phyloP scores from a whole-genome alignment of 2,329 filamentous ascomycete genomes.

The Venturia oleaginea region DNA sequence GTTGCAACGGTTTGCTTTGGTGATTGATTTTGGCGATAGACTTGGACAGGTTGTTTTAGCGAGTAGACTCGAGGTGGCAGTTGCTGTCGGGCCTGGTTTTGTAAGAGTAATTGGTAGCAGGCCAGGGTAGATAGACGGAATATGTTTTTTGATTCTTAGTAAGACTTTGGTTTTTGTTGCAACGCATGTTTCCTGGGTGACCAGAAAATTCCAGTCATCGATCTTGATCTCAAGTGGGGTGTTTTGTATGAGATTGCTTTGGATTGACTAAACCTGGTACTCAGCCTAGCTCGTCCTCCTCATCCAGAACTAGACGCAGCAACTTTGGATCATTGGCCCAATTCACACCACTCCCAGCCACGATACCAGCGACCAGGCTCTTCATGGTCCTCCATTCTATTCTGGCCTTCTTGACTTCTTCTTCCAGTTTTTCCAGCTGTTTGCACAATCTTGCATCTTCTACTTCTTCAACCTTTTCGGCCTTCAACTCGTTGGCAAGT shows the following conservation, averaged over 20 bases:
- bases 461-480: constrained; percentile 45
- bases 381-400: constrained; percentile 68
- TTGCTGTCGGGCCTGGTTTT: neutral
- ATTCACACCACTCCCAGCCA: constrained; percentile 74
- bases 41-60: neutral
- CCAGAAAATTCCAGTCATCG: neutral
- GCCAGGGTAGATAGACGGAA: neutral
- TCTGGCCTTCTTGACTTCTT: constrained; percentile 51
- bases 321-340: constrained; percentile 65
- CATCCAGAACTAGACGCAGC: constrained; percentile 63
- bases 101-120: neutral
- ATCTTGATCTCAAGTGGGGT: neutral
- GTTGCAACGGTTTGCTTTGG: neutral
- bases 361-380: constrained; percentile 65
- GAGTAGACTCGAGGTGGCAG: neutral
- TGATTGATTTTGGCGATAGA: neutral
- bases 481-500: constrained; percentile 49
- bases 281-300: constrained; percentile 36
- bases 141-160: neutral
- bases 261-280: neutral
- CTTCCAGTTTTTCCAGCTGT: constrained; percentile 52
- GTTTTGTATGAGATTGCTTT: neutral
- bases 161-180: neutral
- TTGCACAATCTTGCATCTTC: constrained; percentile 43
- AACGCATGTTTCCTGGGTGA: neutral